These are phyloP conservation scores for Termitomyces sp. DNA, from an alignment of 768 basidiomycete genomes.

Conservation along the genomic window DNA sequence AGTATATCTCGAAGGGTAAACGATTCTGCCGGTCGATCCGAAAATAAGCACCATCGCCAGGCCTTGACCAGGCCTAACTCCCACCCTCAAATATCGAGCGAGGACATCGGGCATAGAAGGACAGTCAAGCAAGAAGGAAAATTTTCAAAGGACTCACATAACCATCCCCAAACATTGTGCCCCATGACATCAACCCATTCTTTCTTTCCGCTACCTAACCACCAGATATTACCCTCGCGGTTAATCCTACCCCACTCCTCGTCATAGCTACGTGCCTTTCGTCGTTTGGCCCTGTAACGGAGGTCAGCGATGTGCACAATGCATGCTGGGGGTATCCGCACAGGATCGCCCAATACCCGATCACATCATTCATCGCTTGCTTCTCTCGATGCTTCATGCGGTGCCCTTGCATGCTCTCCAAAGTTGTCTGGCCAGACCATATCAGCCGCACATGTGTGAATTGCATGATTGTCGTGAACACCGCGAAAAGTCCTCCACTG, in stretches of 20 bases:
- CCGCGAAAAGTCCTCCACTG: slow-evolving; percentile 64
- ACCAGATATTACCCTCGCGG: slow-evolving; percentile 86
- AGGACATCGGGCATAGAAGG: not conserved
- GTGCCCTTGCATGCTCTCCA: slow-evolving; percentile 64
- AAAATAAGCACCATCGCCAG: not conserved
- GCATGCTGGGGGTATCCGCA: slow-evolving; percentile 16
- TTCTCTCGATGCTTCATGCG: slow-evolving; percentile 64
- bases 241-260: slow-evolving; percentile 74
- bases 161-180: slow-evolving; percentile 58
- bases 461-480: slow-evolving; percentile 63
- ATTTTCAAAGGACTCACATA: slow-evolving; percentile 53
- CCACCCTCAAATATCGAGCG: not conserved
- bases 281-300: slow-evolving; percentile 40
- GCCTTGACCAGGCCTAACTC: not conserved
- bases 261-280: slow-evolving; percentile 53
- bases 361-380: slow-evolving; percentile 40
- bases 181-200: slow-evolving; percentile 90
- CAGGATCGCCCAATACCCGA: slow-evolving; percentile 51
- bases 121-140: not conserved
- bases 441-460: slow-evolving; percentile 59
- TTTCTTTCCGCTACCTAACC: slow-evolving; percentile 52
- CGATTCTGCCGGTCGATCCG: not conserved
- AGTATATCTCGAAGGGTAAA: not conserved
- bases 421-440: slow-evolving; percentile 63
- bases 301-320: not conserved